Evolutionary conservation across 2,329 filamentous ascomycete species (phyloP), one percentile per base, ranked within the genome.

Genomic region (Neofusicoccum umdonicola): DNA sequence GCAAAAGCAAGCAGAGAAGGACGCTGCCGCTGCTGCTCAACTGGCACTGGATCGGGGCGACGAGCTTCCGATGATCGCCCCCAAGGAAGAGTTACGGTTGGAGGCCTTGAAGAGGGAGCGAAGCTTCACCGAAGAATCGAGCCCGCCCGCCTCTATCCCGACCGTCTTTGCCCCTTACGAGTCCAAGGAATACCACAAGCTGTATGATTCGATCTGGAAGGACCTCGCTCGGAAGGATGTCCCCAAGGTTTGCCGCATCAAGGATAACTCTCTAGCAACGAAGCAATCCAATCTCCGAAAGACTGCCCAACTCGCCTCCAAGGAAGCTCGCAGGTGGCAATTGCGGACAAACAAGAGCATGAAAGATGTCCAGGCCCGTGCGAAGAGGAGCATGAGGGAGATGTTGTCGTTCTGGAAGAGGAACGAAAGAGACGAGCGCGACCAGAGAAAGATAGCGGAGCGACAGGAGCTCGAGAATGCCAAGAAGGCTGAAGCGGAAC

Each of bases 321-420:
- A 99, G 76, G 95, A 99, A 80, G 94, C 95, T 62, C 93, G 96
- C 74, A 86, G 96, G 73, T 99, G 95, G 95, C 96, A 99, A 78
- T 87, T 96, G 66, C 90, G 93, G 47, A 99, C 95, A 62, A 99
- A 99, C 83, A 98, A 99, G 84, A 96, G 93, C 74, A 95, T 91
- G 77, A 99, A 99, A 78, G 95, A 99, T 77, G 91, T 96, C 3
- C 95, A 98, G 76, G 95, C 95, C 47, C 88, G 95, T 54, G 95
- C 95, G 65, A 99, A 99, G 84, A 90, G 95, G 70, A 94, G 94
- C 66, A 99, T 99, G 95, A 88, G 95, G 75, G 95, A 99, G 80
- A 99, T 99, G 95, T 95, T 97, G 86, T 88, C 91, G 65, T 99
- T 98, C 85, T 99, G 95, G 95, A 98, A 98, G 80, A 90, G 94